Evolutionary conservation across 371 early-diverging fungal genomes (phyloP).

Genomic region (Mycotypha africana): DNA sequence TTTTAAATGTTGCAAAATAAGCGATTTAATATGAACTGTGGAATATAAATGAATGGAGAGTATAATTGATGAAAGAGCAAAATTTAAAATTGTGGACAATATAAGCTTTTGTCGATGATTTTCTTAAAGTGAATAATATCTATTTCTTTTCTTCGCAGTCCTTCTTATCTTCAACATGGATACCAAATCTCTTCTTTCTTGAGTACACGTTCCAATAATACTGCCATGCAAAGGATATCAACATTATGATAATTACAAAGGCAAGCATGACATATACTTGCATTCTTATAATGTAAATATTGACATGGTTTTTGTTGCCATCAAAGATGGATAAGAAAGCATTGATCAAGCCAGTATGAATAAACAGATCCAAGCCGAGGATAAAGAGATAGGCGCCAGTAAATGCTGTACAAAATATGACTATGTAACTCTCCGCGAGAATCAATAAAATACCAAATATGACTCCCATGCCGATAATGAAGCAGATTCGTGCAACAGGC

Average conservation of each 20-base stretch:
- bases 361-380: constrained; percentile 48
- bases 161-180: constrained; percentile 10
- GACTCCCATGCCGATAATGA: constrained; percentile 40
- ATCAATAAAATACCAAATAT: constrained; percentile 30
- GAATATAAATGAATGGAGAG: too few species aligned
- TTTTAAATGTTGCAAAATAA: too few species aligned
- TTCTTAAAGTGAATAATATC: too few species aligned
- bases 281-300: constrained; percentile 28
- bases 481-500: constrained; percentile 46
- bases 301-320: constrained; percentile 30
- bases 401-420: constrained; percentile 41
- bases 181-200: constrained; percentile 33
- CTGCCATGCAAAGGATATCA: constrained; percentile 36
- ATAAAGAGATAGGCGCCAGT: constrained; percentile 48
- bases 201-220: constrained; percentile 40
- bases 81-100: too few species aligned
- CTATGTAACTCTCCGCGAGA: constrained; percentile 28
- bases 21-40: too few species aligned
- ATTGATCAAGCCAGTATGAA: constrained; percentile 49
- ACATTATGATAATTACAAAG: constrained; percentile 24
- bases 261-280: constrained; percentile 39
- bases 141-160: constrained; percentile 2
- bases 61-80: too few species aligned
- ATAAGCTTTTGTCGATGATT: too few species aligned
- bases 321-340: constrained; percentile 40